These are phyloP conservation scores for Gyrodon lividus DNA, from an alignment of 768 basidiomycete species.

Conservation along the genomic window DNA sequence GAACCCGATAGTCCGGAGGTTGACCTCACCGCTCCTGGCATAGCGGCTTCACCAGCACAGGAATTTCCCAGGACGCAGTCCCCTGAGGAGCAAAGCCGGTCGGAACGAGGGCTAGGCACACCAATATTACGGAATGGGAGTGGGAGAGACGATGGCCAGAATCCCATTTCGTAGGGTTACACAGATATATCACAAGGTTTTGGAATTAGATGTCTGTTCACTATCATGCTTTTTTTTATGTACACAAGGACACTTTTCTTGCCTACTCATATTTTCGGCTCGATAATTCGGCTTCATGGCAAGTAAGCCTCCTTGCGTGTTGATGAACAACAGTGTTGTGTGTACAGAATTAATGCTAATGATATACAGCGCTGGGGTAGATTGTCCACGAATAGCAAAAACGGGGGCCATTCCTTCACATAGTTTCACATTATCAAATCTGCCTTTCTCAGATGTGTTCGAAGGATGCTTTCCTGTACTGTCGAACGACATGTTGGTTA, in stretches of 20 bases:
- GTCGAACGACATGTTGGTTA: constrained; percentile 8
- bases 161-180: neutral
- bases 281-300: neutral
- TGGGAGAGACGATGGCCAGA: constrained; percentile 26
- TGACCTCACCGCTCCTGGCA: constrained; percentile 37
- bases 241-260: neutral
- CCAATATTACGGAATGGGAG: constrained; percentile 56
- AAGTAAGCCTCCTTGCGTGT: no score
- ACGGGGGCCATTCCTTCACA: neutral
- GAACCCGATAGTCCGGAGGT: constrained; percentile 44
- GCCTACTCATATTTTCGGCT: neutral
- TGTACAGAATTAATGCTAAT: no score
- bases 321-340: no score
- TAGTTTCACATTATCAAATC: constrained; percentile 63
- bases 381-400: neutral
- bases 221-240: neutral
- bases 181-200: neutral
- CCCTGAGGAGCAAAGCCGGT: constrained; percentile 49
- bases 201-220: constrained; percentile 1
- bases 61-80: constrained; percentile 25
- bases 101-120: constrained; percentile 63
- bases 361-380: no score
- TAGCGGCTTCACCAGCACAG: constrained; percentile 5
- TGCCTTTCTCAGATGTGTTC: constrained; percentile 66
- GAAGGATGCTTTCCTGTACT: constrained; percentile 74